Percentiles rank a stretch among this genome's conserved stretches.
phyloP scores from a whole-genome alignment of 768 basidiomycete genomes.

The Rhizopogon vulgaris region DNA sequence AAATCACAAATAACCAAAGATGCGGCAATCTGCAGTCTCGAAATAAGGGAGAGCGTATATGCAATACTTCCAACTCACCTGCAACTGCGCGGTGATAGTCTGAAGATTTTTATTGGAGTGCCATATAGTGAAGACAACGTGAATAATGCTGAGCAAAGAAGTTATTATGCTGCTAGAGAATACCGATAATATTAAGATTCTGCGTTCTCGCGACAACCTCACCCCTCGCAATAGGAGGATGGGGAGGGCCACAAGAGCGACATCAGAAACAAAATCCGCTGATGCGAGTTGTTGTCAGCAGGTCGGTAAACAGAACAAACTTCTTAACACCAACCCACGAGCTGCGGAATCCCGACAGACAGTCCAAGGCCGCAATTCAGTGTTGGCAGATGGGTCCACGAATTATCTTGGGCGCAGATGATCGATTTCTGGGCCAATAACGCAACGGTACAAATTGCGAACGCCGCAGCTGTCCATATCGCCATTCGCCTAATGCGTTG shows the following conservation, averaged over 20 bases:
- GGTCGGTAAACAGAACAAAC: no score
- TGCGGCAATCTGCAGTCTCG: not conserved
- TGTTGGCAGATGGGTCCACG: not conserved
- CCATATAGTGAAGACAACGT: constrained; percentile 5
- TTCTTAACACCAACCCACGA: constrained; percentile 2
- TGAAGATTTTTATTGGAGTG: not conserved
- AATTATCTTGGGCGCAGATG: not conserved
- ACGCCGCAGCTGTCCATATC: not conserved
- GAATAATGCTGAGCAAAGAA: constrained; percentile 5
- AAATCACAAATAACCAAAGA: constrained; percentile 1
- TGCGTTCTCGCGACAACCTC: constrained; percentile 1
- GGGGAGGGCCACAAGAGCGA: constrained; percentile 9
- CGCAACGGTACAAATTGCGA: not conserved
- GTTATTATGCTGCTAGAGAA: constrained; percentile 7
- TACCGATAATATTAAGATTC: constrained; percentile 5
- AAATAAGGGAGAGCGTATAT: not conserved
- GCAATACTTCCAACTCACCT: no score
- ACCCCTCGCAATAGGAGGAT: constrained; percentile 4
- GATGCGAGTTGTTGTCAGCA: not conserved
- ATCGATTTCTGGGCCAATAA: constrained; percentile 1
- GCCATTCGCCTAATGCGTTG: not conserved
- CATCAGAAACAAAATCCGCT: constrained; percentile 9
- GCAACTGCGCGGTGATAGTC: no score
- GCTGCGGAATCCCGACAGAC: not conserved
- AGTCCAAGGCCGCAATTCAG: not conserved